These are phyloP conservation scores for Calocybe gangraenosa DNA, from an alignment of 768 basidiomycete genomes.

Conservation along the genomic window DNA sequence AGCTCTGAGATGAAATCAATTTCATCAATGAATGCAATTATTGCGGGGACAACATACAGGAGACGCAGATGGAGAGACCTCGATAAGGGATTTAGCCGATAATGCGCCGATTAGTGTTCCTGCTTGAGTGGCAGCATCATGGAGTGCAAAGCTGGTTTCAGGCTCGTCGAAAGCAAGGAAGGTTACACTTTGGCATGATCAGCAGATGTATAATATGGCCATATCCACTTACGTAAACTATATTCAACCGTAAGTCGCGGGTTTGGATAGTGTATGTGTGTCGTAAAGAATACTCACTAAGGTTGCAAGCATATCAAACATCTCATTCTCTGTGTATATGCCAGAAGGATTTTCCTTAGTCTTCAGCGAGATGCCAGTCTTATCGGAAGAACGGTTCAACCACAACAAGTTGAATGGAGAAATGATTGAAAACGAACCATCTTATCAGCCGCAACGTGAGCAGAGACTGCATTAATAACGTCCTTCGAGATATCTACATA, in stretches of 20 bases:
- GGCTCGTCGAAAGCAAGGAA: conserved; percentile 27
- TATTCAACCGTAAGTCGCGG: too few relatives aligned
- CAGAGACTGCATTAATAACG: conserved; percentile 40
- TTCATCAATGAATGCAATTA: neutral
- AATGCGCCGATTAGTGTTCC: conserved; percentile 23
- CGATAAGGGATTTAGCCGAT: too few relatives aligned
- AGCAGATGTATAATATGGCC: neutral
- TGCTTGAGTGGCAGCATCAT: conserved; percentile 23
- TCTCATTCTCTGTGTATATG: conserved; percentile 40
- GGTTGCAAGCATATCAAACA: conserved; percentile 38
- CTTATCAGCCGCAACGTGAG: conserved; percentile 36
- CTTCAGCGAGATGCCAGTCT: conserved; percentile 45
- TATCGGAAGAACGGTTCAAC: neutral
- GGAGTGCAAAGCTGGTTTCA: conserved; percentile 29
- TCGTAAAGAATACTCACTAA: conserved; percentile 25
- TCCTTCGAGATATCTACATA: conserved; percentile 46
- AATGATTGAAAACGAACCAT: conserved; percentile 25
- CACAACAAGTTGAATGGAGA: too few relatives aligned
- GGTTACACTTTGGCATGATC: conserved; percentile 11
- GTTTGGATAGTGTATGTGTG: too few relatives aligned
- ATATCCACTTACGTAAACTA: conserved; percentile 11
- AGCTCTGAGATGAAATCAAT: conserved; percentile 1
- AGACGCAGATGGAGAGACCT: too few relatives aligned
- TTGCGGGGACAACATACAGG: too few relatives aligned
- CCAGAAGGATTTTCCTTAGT: conserved; percentile 39